Base-by-base conservation (phyloP, 768 basidiomycete species). In the Boletus pseudo-olivaceus region DNA sequence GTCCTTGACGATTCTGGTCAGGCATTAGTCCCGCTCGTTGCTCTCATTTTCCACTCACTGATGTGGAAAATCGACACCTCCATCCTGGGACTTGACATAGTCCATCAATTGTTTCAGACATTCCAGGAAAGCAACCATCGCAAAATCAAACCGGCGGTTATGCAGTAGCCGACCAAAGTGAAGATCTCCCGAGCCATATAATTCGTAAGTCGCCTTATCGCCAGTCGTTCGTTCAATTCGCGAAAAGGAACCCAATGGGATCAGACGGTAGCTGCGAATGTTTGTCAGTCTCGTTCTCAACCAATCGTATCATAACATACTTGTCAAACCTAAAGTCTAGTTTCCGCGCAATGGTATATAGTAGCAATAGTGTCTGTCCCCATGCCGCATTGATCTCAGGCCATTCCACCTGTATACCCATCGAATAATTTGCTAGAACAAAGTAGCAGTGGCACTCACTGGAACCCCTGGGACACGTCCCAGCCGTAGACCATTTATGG, bases 321-420 rank as follows among this genome's bases (percentile, higher is more conserved):
- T 84, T 83, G 64, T 88, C 85, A 62, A 97, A 98, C 5, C 82
- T 83, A 64, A 85, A 92, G 57, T 93, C 93, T 14, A 97, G 82
- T 72, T 98, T 99, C 51, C 88, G 80, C 11, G 93, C 93, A 46
- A 99, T 83, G 7, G 93, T 93, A 65, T 96, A 90, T 34, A 98
- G 74, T 52, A 98, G 77, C 17, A 98, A 78, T n/a, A 96, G 76
- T 0, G 95, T 92, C 67, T 97, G 88, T 2, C 97, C 97, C 94
- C 96, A 97, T 17, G 97, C 97, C 11, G 97, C 97, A 66, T 98
- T 98, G 69, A 98, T 94, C 72, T 99, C 97, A 3, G 92, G 83
- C 95, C 95, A 99, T 67, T 98, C 97, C 30, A 98, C 95, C 85
- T 92, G 57, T 9, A 55, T 35, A 23, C n/a, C 40, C 14, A 30